These are phyloP conservation scores for Alternaria metachromatica DNA, from an alignment of 2,329 filamentous ascomycete species.

Conservation along the genomic window DNA sequence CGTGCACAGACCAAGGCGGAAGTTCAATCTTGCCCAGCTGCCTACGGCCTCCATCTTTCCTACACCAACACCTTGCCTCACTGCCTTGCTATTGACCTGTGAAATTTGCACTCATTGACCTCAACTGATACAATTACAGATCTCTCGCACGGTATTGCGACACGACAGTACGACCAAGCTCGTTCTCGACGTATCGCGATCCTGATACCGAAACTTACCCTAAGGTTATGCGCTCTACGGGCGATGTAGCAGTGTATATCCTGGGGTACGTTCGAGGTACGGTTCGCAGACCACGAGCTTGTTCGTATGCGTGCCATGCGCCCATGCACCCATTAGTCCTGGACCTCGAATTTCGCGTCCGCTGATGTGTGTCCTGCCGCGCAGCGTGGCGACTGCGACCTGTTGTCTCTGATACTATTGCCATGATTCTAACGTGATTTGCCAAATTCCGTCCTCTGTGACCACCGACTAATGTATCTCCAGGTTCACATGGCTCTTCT, in stretches of 20 bases:
- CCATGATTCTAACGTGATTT: background rate
- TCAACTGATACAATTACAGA: background rate
- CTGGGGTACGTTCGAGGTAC: background rate
- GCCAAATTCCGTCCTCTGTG: background rate
- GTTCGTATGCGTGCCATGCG: background rate
- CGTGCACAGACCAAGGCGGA: slow-evolving; percentile 11
- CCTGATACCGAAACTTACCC: background rate
- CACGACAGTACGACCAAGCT: background rate
- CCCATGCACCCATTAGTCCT: background rate
- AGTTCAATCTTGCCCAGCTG: background rate
- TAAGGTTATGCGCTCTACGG: background rate
- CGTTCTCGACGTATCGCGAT: background rate
- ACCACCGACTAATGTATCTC: background rate
- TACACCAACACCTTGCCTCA: background rate
- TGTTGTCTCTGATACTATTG: background rate
- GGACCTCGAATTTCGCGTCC: background rate
- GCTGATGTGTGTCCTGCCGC: background rate
- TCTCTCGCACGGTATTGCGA: background rate
- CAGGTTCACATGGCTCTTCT: background rate
- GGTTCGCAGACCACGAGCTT: background rate
- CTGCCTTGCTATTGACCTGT: background rate
- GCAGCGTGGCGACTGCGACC: background rate
- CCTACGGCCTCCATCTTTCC: background rate
- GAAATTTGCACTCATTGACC: background rate
- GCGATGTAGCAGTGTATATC: background rate